Conservation (phyloP, 163 green algal genomes). For the Trebouxia gelatinosa region DNA sequence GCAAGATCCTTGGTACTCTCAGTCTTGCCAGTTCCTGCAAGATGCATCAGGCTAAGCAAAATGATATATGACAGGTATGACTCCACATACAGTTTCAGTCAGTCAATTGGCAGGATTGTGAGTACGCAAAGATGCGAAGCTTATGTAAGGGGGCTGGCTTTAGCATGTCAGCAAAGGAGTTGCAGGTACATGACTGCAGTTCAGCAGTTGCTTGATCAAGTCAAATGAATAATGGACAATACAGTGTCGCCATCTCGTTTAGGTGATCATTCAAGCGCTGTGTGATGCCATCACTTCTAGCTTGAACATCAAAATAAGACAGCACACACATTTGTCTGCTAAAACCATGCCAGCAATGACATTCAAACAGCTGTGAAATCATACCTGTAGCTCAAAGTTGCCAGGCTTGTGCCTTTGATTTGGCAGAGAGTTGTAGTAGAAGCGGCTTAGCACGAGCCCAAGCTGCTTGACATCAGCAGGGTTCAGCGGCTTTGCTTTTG, state of each 20-base stretch:
- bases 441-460: constrained; percentile 74
- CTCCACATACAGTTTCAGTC: neutral
- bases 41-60: too few relatives aligned
- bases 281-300: neutral
- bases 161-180: too few relatives aligned
- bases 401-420: constrained; percentile 63
- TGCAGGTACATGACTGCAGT: neutral
- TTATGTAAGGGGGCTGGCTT: too few relatives aligned
- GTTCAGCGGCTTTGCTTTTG: constrained; percentile 54
- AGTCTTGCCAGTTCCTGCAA: constrained; percentile 83
- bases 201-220: neutral
- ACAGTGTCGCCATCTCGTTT: too few relatives aligned
- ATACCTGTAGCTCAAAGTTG: constrained; percentile 67
- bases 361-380: too few relatives aligned
- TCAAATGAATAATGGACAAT: neutral
- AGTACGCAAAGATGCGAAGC: too few relatives aligned
- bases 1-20: constrained; percentile 91
- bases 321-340: neutral
- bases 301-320: too few relatives aligned
- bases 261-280: too few relatives aligned
- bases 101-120: too few relatives aligned
- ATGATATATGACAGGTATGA: too few relatives aligned
- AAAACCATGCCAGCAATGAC: neutral
- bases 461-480: constrained; percentile 66
- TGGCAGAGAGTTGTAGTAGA: constrained; percentile 77